phyloP scores from a whole-genome alignment of 2,329 filamentous ascomycete genomes.

The Paecilomyces dactylethromorphus region DNA sequence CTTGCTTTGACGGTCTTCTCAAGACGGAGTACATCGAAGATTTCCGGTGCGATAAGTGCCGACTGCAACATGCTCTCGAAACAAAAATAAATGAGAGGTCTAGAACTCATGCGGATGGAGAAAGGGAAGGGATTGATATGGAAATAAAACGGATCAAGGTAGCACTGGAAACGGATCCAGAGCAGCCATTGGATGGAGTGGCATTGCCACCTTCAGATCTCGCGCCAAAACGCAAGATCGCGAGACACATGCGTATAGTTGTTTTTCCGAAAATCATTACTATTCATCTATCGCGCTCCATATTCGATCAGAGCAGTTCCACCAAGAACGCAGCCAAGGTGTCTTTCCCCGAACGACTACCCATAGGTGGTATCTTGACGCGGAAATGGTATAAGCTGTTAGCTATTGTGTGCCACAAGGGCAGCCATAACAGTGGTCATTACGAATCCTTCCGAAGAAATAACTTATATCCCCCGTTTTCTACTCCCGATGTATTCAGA shows the following conservation, averaged over 20 bases:
- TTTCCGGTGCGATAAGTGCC: slow-evolving; percentile 90
- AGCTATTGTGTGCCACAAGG: slow-evolving; percentile 87
- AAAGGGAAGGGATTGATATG: slow-evolving; percentile 46
- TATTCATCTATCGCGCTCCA: slow-evolving; percentile 86
- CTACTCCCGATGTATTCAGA: slow-evolving; percentile 74
- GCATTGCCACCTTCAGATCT: slow-evolving; percentile 65
- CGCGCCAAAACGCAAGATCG: slow-evolving; percentile 76
- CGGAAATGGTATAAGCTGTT: slow-evolving; percentile 77
- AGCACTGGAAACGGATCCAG: slow-evolving; percentile 74
- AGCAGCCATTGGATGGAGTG: slow-evolving; percentile 65
- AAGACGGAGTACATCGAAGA: slow-evolving; percentile 96
- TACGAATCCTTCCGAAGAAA: slow-evolving; percentile 95
- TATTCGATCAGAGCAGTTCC: slow-evolving; percentile 74
- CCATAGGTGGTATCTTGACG: slow-evolving; percentile 71
- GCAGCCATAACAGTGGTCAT: slow-evolving; percentile 91
- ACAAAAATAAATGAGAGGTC: slow-evolving; percentile 55
- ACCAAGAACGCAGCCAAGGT: slow-evolving; percentile 95
- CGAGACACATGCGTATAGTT: slow-evolving; percentile 80
- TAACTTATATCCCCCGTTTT: slow-evolving; percentile 69
- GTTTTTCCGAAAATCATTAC: slow-evolving; percentile 83
- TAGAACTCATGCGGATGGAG: slow-evolving; percentile 47
- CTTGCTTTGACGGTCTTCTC: slow-evolving; percentile 88
- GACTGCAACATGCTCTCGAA: slow-evolving; percentile 71
- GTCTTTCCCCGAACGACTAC: slow-evolving; percentile 78
- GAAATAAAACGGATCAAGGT: slow-evolving; percentile 60